Percentiles rank a stretch among this genome's conserved stretches.
phyloP scores from a whole-genome alignment of 495 filamentous ascomycete species.

The Lasiosphaeria miniovina region DNA sequence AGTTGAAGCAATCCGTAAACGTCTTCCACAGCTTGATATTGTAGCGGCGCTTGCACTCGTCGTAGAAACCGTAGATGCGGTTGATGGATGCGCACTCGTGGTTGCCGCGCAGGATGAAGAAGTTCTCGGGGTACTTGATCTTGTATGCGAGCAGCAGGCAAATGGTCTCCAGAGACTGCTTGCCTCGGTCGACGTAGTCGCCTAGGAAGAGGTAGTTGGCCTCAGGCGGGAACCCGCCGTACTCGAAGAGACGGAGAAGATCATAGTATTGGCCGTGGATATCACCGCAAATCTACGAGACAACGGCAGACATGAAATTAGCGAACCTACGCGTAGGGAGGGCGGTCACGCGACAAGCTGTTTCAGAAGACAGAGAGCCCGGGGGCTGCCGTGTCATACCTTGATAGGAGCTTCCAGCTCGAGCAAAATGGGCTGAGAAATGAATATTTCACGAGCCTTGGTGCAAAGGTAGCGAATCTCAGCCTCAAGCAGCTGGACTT shows the following conservation, averaged over 20 bases:
- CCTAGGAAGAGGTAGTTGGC: conserved; percentile 99
- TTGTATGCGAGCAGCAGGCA: conserved; percentile 98
- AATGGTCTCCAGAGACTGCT: conserved; percentile 99
- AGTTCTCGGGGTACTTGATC: conserved; percentile 99
- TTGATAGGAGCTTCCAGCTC: conserved; percentile 99
- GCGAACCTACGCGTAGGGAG: conserved; percentile 8
- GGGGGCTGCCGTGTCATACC: conserved; percentile 53
- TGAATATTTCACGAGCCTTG: conserved; percentile 98
- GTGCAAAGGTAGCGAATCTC: conserved; percentile 98
- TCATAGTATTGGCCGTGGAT: conserved; percentile 99
- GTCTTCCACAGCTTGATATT: conserved; percentile 99
- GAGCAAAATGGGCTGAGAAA: conserved; percentile 95
- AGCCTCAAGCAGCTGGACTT: conserved; percentile 93
- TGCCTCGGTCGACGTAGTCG: conserved; percentile 98
- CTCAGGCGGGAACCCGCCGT: conserved; percentile 97
- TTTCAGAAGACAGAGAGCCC: conserved; percentile 2
- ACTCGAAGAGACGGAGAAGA: conserved; percentile 94
- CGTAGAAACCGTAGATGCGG: conserved; percentile 99
- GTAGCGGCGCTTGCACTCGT: conserved; percentile 98
- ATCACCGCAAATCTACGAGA: conserved; percentile 90
- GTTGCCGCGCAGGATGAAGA: conserved; percentile 97
- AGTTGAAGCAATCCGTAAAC: conserved; percentile 99
- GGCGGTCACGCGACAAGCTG: conserved; percentile 2
- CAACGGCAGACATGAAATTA: conserved; percentile 15
- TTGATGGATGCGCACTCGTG: conserved; percentile 99